These are phyloP conservation scores for Aspergillus egyptiacus DNA, from an alignment of 495 filamentous ascomycete genomes.

Conservation along the genomic window DNA sequence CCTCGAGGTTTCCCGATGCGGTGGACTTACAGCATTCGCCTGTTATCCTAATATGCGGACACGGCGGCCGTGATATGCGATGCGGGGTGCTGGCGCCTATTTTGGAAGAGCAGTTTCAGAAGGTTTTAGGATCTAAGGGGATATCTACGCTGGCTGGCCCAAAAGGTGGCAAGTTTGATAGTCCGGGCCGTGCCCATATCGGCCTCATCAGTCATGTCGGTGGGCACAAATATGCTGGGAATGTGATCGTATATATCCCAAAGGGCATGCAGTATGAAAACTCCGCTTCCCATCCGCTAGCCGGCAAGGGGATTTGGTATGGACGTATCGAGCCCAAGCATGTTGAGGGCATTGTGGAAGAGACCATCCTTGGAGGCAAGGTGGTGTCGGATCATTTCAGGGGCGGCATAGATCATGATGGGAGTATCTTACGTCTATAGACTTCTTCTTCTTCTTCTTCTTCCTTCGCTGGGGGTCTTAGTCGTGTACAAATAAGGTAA, in stretches of 20 bases:
- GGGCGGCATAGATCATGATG: conserved; percentile 36
- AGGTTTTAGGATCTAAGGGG: conserved; percentile 35
- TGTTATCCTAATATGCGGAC: conserved; percentile 77
- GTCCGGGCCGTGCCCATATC: conserved; percentile 47
- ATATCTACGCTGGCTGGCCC: conserved; percentile 17
- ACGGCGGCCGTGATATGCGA: conserved; percentile 68
- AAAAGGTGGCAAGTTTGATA: conserved; percentile 21
- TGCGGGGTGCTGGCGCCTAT: conserved; percentile 77
- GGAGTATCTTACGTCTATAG: conserved; percentile 37
- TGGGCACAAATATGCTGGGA: conserved; percentile 90
- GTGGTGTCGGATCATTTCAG: conserved; percentile 71
- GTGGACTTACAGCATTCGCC: conserved; percentile 57
- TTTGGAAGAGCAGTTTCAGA: conserved; percentile 61
- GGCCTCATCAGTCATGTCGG: conserved; percentile 83
- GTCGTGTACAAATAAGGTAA: too few species aligned
- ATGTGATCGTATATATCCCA: conserved; percentile 87
- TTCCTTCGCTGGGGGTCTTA: too few species aligned
- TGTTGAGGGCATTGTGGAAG: conserved; percentile 77
- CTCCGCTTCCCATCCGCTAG: conserved; percentile 46
- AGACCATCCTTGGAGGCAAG: conserved; percentile 68
- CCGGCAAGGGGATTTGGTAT: conserved; percentile 89
- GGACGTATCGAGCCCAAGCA: conserved; percentile 79
- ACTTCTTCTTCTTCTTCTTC: not conserved
- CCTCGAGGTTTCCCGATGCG: conserved; percentile 32
- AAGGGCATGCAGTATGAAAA: conserved; percentile 36